Evolutionary conservation across 495 filamentous ascomycete genomes (phyloP).

Genomic region (Cercophora samala): DNA sequence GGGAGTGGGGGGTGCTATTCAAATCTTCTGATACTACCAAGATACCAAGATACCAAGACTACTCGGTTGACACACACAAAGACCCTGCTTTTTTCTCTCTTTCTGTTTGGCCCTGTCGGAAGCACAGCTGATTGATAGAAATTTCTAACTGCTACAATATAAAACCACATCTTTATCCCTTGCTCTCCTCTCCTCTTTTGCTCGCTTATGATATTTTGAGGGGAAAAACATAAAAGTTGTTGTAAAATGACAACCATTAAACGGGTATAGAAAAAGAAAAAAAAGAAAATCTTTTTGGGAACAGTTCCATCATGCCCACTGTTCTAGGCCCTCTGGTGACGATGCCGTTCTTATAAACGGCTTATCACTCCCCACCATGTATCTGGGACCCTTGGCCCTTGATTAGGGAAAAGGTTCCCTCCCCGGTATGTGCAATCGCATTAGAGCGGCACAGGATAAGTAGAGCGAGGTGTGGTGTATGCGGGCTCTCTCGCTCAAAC

Average conservation of each 20-base stretch:
- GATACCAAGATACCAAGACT: not conserved
- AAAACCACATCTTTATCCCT: not conserved
- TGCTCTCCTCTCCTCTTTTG: not conserved
- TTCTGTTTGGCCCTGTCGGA: not conserved
- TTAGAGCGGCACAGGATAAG: not conserved
- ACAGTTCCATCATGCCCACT: not conserved
- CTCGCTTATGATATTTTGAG: not conserved
- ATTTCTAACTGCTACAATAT: not conserved
- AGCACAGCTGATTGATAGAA: not conserved
- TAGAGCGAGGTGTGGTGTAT: not conserved
- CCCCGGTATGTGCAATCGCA: not conserved
- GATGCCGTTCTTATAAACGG: not conserved
- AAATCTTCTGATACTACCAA: not conserved
- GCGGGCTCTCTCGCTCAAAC: not conserved
- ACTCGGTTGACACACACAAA: not conserved
- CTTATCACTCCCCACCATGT: not conserved
- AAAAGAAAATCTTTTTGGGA: not conserved
- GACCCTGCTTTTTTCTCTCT: not conserved
- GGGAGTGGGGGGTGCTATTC: too few relatives aligned
- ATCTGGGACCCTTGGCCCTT: not conserved
- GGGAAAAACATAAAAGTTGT: not conserved
- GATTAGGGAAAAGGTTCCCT: not conserved
- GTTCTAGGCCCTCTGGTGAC: not conserved
- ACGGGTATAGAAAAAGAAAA: not conserved
- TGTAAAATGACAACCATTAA: not conserved